phyloP scores from a whole-genome alignment of 768 basidiomycete species.

The Kondoa malvinella region DNA sequence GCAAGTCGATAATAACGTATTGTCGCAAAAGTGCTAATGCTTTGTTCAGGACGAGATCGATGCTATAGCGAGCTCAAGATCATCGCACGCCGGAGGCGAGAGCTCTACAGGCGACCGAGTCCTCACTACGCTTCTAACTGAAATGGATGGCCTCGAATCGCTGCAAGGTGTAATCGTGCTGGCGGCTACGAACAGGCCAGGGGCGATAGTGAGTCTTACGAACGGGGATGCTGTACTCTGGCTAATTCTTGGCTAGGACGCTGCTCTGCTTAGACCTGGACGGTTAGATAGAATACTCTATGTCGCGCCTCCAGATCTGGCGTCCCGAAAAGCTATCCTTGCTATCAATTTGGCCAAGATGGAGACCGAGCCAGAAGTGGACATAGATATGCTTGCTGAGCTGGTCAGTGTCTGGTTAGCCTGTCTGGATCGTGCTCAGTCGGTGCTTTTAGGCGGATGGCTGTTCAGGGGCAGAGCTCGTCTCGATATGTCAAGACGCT shows the following conservation, averaged over 20 bases:
- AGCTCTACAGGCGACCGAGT: conserved; percentile 56
- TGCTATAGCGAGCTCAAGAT: conserved; percentile 66
- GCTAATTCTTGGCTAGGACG: conserved; percentile 44
- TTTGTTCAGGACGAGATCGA: conserved; percentile 77
- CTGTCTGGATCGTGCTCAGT: neutral
- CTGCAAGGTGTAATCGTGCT: conserved; percentile 84
- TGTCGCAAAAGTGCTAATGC: neutral
- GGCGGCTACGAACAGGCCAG: conserved; percentile 89
- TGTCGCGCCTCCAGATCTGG: conserved; percentile 73
- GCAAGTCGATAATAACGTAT: conserved; percentile 38
- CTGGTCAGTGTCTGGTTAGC: neutral
- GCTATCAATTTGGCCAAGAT: conserved; percentile 58
- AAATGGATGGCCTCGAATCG: conserved; percentile 97
- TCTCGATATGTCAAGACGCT: conserved; percentile 85
- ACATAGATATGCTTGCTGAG: conserved; percentile 42
- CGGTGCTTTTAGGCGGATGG: conserved; percentile 68
- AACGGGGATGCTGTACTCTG: neutral
- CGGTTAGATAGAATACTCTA: conserved; percentile 84
- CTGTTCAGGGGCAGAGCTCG: conserved; percentile 89
- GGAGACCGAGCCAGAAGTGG: conserved; percentile 55
- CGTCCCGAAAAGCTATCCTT: conserved; percentile 68
- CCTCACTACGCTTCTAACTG: conserved; percentile 78
- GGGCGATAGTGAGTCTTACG: conserved; percentile 52
- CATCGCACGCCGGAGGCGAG: conserved; percentile 34
- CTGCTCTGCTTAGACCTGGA: conserved; percentile 86